phyloP scores from a whole-genome alignment of 2,329 filamentous ascomycete genomes.

The Dichotomopilus funicola region DNA sequence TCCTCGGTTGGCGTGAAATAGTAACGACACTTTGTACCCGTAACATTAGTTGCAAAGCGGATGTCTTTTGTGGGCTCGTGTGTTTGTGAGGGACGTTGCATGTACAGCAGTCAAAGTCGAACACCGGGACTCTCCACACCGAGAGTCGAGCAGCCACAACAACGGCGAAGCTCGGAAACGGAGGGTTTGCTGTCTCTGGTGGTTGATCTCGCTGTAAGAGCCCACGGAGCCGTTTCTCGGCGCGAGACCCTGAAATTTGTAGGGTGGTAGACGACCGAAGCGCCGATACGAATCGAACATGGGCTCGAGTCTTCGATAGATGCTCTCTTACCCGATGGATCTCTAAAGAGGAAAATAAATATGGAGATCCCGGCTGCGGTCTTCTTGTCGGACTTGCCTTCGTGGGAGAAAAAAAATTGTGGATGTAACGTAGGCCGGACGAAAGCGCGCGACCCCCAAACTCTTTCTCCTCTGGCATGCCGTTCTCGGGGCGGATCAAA shows the following conservation, averaged over 20 bases:
- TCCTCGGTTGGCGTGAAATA: too few species aligned
- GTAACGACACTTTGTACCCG: too few species aligned
- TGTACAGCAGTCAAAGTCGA: too few species aligned
- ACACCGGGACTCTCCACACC: too few species aligned
- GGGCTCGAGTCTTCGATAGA: background rate
- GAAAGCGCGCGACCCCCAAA: background rate
- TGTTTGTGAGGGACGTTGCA: too few species aligned
- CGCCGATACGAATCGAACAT: conserved; percentile 8
- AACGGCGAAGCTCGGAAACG: too few species aligned
- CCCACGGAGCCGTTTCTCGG: too few species aligned
- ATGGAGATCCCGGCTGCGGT: conserved; percentile 1
- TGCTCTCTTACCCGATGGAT: background rate
- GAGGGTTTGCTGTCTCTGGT: background rate
- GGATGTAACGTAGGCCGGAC: background rate
- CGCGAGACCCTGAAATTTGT: background rate
- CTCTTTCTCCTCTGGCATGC: background rate
- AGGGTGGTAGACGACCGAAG: background rate
- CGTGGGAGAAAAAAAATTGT: background rate
- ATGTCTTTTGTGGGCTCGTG: too few species aligned
- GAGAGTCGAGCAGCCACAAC: too few species aligned
- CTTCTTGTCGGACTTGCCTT: conserved; percentile 6
- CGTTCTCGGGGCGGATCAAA: background rate
- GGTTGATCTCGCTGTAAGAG: background rate
- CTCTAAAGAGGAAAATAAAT: background rate
- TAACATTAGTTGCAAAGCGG: too few species aligned